Evolutionary conservation across 306 rosid species (phyloP).

Genomic region (Arachis stenosperma): DNA sequence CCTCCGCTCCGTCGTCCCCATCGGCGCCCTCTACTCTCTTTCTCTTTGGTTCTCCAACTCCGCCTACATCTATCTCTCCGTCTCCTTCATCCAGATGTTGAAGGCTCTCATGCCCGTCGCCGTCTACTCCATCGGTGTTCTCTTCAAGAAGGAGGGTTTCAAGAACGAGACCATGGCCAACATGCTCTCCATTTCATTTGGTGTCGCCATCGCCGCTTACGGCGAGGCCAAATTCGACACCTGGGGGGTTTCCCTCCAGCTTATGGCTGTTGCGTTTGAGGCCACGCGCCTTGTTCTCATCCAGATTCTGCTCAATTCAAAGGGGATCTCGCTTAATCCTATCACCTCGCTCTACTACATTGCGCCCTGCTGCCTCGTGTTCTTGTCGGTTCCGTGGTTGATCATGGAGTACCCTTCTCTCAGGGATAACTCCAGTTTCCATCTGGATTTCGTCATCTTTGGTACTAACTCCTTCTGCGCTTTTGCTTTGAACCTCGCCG

Average conservation of each 20-base stretch:
- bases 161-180: constrained; percentile 74
- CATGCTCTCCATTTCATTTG: constrained; percentile 87
- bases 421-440: constrained; percentile 82
- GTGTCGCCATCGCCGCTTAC: constrained; percentile 88
- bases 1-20: constrained; percentile 82
- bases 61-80: constrained; percentile 85
- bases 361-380: constrained; percentile 87
- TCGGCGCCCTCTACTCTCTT: constrained; percentile 92
- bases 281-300: constrained; percentile 88
- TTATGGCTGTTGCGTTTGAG: constrained; percentile 83
- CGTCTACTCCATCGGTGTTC: constrained; percentile 77
- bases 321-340: constrained; percentile 85
- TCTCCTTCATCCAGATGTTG: constrained; percentile 94
- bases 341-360: constrained; percentile 94
- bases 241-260: constrained; percentile 78
- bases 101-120: constrained; percentile 98
- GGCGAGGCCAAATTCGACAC: constrained; percentile 84
- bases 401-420: constrained; percentile 73
- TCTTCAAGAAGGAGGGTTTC: constrained; percentile 69
- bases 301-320: constrained; percentile 78
- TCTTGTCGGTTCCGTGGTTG: constrained; percentile 81
- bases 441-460: constrained; percentile 62
- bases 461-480: constrained; percentile 87
- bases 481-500: constrained; percentile 84
- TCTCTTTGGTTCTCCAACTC: constrained; percentile 96